Base-by-base conservation (phyloP, 345 rosid genomes). In the Conringia planisiliqua region DNA sequence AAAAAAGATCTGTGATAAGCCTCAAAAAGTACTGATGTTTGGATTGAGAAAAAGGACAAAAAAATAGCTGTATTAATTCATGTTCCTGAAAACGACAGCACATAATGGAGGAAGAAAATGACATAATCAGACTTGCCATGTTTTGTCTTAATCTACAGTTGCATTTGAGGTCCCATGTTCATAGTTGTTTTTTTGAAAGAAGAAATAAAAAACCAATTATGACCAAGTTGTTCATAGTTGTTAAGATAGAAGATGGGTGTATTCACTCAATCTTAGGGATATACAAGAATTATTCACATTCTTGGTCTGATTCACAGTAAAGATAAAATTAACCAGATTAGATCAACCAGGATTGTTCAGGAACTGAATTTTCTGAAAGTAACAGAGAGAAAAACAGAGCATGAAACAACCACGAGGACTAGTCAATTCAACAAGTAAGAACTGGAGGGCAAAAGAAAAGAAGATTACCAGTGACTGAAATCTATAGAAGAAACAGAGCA, bases 71-170 rank as follows among this genome's bases (percentile, higher is more conserved):
- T 44, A 76, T 42, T 10, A 33, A 52, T 62, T 54, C 30, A 10
- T 69, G 64, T 69, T 16, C 16, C 47, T 69, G 70, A 69, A 76
- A 76, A 44, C 8, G 33, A 70, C 66, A 44, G 24, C 22, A 63
- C 54, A 52, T 52, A 29, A 69, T 69, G 56, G 69, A 68, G 78
- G 60, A 48, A 42, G 76, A 70, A 18, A 63, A 63, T 1, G 72
- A 70, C 80, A 77, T 70, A 24, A 70, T 27, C 24, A 17, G 38
- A 70, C 29, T 46, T 46, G 75, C 52, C 36, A 70, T 12, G 46
- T 56, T 57, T 57, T 64, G 71, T 71, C 66, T 63, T 24, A 70
- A 48, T 64, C 70, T 51, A 61, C 64, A 42, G 52, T 62, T 16
- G 11, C 30, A 32, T 24, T 51, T 33, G 24, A 43, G 52, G 51